Evolutionary conservation across 2,329 filamentous ascomycete genomes (phyloP), one percentile per base, ranked within the genome.

Genomic region (Colletotrichum salicis): DNA sequence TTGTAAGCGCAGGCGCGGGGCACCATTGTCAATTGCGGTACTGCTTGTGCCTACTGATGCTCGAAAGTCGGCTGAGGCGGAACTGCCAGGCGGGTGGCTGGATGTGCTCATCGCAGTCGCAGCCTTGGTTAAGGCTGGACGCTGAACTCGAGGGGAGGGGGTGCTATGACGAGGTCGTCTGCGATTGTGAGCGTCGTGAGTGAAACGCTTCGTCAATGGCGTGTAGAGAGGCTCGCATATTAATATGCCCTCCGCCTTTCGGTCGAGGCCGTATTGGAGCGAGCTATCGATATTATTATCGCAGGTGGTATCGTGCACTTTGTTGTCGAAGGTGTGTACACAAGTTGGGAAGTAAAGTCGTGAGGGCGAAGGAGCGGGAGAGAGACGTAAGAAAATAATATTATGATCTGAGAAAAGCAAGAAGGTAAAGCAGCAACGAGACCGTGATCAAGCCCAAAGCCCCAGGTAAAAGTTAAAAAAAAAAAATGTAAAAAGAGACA

Each of bases 1-100:
- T n/a, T 74, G 75, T 13, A 72, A 58, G 35, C 74, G 74, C 15
- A 70, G 59, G 22, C 74, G 75, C 12, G 74, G 60, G 54, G 67
- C 67, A 35, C 62, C 48, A 10, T 63, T 52, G 22, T 74, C 64
- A 54, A 74, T 67, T 12, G 71, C 67, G 48, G 73, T 73, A 65
- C 68, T 74, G 52, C 71, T 73, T 22, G 73, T 74, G 37, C 71
- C 71, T 35, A 71, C 71, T 24, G 73, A 74, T 12, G 64, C 67
- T 61, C 73, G 61, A 27, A 73, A 63, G 45, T 74, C 73, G 45
- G 67, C 64, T 55, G 73, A 74, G 73, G 71, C 65, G 58, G 71
- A 73, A 71, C 64, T 73, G 71, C 67, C 72, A 69, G 70, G 72
- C 29, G 64, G 65, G n/a, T 72, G 67, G 33, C 70, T 71, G 52